Base-by-base conservation (phyloP, 2,329 filamentous ascomycete genomes). In the Colletotrichum chlorophyti region DNA sequence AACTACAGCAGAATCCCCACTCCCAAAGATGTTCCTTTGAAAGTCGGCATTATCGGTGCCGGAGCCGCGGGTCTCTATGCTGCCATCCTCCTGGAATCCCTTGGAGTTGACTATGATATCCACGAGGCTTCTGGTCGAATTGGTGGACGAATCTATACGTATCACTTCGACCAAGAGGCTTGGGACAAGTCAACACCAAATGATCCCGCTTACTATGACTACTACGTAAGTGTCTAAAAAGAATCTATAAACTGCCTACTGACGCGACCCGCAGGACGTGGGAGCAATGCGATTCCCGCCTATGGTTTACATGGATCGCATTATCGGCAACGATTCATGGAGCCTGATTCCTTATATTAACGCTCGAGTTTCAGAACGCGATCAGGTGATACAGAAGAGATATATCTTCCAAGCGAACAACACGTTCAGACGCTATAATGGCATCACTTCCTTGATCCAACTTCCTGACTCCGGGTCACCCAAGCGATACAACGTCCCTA, bases 211-310 rank as follows among this genome's bases (percentile, higher is more conserved):
- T 61, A 65, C 41, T 69, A 72, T 45, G 67, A 72, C 52, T 74
- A 75, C 58, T 74, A 72, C 53, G 64, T 66, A 27, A 51, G 59
- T 27, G 7, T 2, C 6, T 3, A 9, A 7, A 9, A 9, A 15
- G 11, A 14, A 21, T 19, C 35, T 21, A n/a, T 34, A 2, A 2
- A 7, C 3, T n/a, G 10, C 5, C 11, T 4, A 29, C 52, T 64
- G 5, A 63, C 49, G 17, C 1, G 35, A 21, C 1, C 1, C 17
- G 8, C 62, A 70, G 49, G 75, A 77, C 52, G 68, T 76, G 6
- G 75, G 74, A 3, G 76, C 75, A 0, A 77, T 77, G 76, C 59
- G 75, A 4, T 76, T 74, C 34, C 75, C 74, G 0, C 64, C 73
- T 6, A 75, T 69, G 58, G 23, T 54, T 2, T 66, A 69, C 47